These are phyloP conservation scores for Tieghemostelium lacteum DNA, from an alignment of 78 protist species.

Conservation along the genomic window DNA sequence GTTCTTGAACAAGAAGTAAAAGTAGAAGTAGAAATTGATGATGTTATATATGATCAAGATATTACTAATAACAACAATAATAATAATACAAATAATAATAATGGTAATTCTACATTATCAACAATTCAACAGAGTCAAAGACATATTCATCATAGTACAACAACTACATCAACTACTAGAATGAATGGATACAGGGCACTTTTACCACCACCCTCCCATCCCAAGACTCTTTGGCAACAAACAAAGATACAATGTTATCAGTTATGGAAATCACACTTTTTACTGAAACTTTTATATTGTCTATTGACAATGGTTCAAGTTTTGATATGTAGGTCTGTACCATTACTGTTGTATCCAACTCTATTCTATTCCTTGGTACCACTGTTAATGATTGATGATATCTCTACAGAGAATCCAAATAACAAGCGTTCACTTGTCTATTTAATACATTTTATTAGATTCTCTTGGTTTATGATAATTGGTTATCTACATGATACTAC, in stretches of 20 bases:
- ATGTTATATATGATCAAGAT: neutral
- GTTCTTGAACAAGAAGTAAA: neutral
- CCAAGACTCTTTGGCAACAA: neutral
- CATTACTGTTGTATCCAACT: conserved; percentile 37
- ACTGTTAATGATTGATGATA: neutral
- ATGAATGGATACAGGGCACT: neutral
- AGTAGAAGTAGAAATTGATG: neutral
- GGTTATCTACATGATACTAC: too few species aligned
- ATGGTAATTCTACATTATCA: neutral
- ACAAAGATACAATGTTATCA: neutral
- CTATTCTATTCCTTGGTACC: conserved; percentile 40
- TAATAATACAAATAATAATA: neutral
- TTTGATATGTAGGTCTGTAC: too few species aligned
- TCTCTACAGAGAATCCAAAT: too few species aligned
- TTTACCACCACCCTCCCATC: conserved; percentile 3
- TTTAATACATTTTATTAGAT: too few species aligned
- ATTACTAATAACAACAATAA: neutral
- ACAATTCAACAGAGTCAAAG: neutral
- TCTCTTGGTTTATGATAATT: too few species aligned
- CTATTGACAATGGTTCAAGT: conserved; percentile 51
- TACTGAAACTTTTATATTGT: too few species aligned
- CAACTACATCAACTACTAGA: neutral
- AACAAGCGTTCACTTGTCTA: too few species aligned
- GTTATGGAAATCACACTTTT: neutral
- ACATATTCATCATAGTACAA: neutral